Evolutionary conservation across 2,329 filamentous ascomycete genomes (phyloP), one percentile per base, ranked within the genome.

Genomic region (Microdochium bolleyi): DNA sequence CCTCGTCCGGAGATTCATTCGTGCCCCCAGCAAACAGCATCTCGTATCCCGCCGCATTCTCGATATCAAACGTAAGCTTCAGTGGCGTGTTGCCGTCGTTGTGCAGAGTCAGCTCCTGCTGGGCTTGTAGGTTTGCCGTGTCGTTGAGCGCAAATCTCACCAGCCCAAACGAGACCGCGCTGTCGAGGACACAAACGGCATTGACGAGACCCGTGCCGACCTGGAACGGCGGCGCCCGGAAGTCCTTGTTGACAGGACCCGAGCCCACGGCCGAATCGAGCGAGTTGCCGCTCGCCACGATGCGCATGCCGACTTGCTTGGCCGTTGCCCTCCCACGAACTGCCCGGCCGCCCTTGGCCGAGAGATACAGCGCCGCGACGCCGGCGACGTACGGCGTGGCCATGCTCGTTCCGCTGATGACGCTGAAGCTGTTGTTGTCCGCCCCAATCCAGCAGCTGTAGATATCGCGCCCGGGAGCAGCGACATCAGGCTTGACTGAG

Each of bases 341-440:
- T 30, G 32, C 46, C 19, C 59, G 59, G 2, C 63, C 61, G 24
- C 59, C 62, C 30, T 54, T 53, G 21, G 57, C 56, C 7, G 56
- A 49, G 53, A 60, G 57, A 46, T 61, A 65, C 7, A 66, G 60
- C 4, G 62, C 63, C 21, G 64, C 62, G 37, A 65, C 62, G n/a
- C 69, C 71, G 22, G 71, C 70, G 13, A 71, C 62, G 16, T 58
- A 58, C 2, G 70, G 70, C 34, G 67, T 68, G n/a, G 70, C 68
- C 72, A 75, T 75, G 7, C 68, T 71, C 3, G 73, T 75, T 48
- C 73, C 73, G 49, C 65, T 69, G 73, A 64, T 41, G 64, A 67
- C 53, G 73, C 73, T 41, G 32, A 53, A 16, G 48, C 56, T 51
- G 5, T 54, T 56, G 8, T 46, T 46, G 41, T 46, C 41, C 13